Evolutionary conservation across 805 yeast genomes (phyloP), one percentile per base, ranked within the genome.

Genomic region (Kazachstania africana): DNA sequence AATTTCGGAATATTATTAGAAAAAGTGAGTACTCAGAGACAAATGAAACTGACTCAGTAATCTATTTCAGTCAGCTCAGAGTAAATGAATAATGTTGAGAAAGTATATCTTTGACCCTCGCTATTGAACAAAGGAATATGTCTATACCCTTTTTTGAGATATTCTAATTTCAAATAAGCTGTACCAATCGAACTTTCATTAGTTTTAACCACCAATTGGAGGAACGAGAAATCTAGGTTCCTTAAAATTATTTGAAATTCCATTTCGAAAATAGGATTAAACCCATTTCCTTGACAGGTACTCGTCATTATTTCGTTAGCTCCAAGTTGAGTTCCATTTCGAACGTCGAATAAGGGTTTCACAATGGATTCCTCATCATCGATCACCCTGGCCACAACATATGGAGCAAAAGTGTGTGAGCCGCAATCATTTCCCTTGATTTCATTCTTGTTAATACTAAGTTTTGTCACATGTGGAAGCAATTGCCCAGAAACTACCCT

Each of bases 401-500:
- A 42, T 5, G 57, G 50, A 2, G 47, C 53, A 29, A 47, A 38
- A 6, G 22, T 19, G n/a, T n/a, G n/a, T n/a, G n/a, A n/a, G n/a
- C n/a, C n/a, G n/a, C n/a, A n/a, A 4, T 41, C 31, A 4, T 29
- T 26, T 8, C 36, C 40, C 4, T 24, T 26, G 22, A 31, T 34
- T 32, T 61, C 68, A 16, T 67, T 51, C 17, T 68, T 76, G 28
- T 64, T 65, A 0, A 82, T 78, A 26, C 75, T 72, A 6, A 19
- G 6, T 19, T 19, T 19, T 6, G 6, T 19, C 6, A 8, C 6
- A 19, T 19, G 22, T 3, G 95, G 93, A 9, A 88, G 60, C 48
- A 84, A 81, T 53, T 87, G 95, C 0, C 82, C 95, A 13, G 95
- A 82, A 1, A 88, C 65, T 4, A 80, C 50, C n/a, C n/a, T n/a